Evolutionary conservation across 225 moss, liverwort and hornwort genomes (phyloP), one percentile per base, ranked within the genome.

Genomic region (Physcomitrellopsis africana): DNA sequence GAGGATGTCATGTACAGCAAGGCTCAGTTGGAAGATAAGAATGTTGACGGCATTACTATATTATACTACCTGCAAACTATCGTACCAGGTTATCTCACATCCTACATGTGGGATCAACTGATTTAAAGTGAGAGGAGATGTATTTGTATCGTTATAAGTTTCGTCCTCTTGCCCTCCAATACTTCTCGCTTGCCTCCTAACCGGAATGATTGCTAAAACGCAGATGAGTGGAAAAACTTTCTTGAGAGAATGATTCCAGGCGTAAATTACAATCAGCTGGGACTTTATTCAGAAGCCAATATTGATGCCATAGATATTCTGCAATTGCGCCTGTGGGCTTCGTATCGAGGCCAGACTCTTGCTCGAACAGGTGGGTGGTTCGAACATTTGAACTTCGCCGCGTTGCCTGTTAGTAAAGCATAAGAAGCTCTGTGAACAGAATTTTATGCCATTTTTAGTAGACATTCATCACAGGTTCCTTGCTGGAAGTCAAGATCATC

Each of bases 281-380:
- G 32, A 54, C 11, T 12, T 29, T 66, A 70, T 32, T 1, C 63
- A 73, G 82, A 86, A 45, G 6, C 2, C 7, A 41, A 82, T 48
- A 49, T 78, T 44, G 41, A 42, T 6, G 22, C 54, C 44, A 37
- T 37, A 37, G 80, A 81, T 63, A 79, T 79, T 67, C 44, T 65
- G 12, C 77, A 90, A 51, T 75, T 89, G 73, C 84, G 91, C 26
- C 72, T 89, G n/a, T 89, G 91, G 91, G 91, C 91, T 57, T 91
- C 91, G 19, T 91, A 91, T 73, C 82, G 91, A 60, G 91, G 91
- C 57, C 91, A 91, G 69, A 91, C 91, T 63, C 86, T 91, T 80
- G 91, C 89, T 37, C 84, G 91, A 10, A 89, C 91, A 82, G 89
- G 89, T 89, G 65, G 56, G 80, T 68, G 58, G 12, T 29, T 72